Evolutionary conservation across 352 stramenopile genomes (phyloP).

Genomic region (Pythium utonaiense): DNA sequence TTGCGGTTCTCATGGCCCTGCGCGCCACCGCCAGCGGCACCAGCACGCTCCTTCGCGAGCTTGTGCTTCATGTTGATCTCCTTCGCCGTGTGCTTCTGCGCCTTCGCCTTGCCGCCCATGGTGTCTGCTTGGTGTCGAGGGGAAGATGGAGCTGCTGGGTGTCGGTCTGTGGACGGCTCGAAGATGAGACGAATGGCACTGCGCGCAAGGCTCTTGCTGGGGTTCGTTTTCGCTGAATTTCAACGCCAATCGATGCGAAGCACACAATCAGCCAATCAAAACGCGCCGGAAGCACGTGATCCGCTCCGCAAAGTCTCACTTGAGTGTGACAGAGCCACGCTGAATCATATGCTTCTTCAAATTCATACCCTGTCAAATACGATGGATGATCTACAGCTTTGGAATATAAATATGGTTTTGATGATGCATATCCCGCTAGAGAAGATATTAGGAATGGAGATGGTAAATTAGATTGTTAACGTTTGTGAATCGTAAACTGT

Average conservation of each 20-base stretch:
- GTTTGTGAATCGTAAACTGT: slow-evolving; percentile 1
- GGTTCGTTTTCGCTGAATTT: neutral
- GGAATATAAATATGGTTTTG: neutral
- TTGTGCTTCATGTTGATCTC: slow-evolving; percentile 3
- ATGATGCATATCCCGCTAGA: neutral
- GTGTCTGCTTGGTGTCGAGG: neutral
- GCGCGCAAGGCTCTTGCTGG: neutral
- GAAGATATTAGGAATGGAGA: neutral
- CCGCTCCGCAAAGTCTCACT: neutral
- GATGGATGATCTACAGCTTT: neutral
- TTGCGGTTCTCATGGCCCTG: slow-evolving; percentile 1
- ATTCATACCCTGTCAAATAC: neutral
- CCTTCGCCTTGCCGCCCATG: slow-evolving; percentile 1
- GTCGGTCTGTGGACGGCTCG: neutral
- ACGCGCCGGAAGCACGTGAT: neutral
- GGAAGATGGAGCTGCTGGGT: neutral
- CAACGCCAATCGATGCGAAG: slow-evolving; percentile 2
- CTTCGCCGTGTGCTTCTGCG: slow-evolving; percentile 3
- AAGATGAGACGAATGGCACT: slow-evolving; percentile 3
- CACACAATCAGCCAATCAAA: slow-evolving; percentile 1
- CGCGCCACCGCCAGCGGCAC: neutral
- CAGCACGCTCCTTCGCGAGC: neutral
- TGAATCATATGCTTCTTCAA: neutral
- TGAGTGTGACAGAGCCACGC: neutral
- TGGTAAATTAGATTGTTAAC: slow-evolving; percentile 1